phyloP scores from a whole-genome alignment of 2,329 filamentous ascomycete species.

The Colletotrichum higginsianum region DNA sequence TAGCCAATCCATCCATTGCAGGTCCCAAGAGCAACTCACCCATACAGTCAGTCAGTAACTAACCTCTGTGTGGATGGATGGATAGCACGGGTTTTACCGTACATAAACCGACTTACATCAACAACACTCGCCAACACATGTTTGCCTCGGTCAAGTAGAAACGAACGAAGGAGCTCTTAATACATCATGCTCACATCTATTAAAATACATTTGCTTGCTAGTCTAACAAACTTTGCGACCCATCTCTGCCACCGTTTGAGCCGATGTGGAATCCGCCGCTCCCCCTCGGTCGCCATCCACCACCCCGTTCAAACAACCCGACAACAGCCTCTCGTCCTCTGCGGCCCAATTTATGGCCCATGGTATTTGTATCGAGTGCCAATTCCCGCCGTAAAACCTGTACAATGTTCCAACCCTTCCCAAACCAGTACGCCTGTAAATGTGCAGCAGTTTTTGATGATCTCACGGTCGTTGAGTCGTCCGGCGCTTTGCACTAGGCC shows the following conservation, averaged over 20 bases:
- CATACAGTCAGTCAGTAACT: neutral
- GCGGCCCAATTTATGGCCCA: constrained; percentile 39
- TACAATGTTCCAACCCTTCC: constrained; percentile 44
- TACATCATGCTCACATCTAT: constrained; percentile 54
- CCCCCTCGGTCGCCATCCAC: constrained; percentile 6
- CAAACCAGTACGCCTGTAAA: constrained; percentile 39
- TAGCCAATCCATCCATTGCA: neutral
- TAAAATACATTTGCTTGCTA: constrained; percentile 55
- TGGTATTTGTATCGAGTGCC: constrained; percentile 48
- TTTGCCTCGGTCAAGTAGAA: neutral
- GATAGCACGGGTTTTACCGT: neutral
- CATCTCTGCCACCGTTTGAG: constrained; percentile 14
- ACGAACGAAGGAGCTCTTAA: neutral
- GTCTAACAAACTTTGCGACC: constrained; percentile 40
- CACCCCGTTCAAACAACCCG: neutral
- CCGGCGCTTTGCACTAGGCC: constrained; percentile 13
- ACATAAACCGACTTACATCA: neutral
- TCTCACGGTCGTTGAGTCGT: constrained; percentile 18
- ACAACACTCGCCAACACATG: neutral
- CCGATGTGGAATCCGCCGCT: neutral
- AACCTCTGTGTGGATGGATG: neutral
- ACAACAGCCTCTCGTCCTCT: constrained; percentile 14
- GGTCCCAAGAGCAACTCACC: constrained; percentile 1
- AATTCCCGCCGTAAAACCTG: constrained; percentile 41
- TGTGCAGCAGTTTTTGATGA: constrained; percentile 32